phyloP scores from a whole-genome alignment of 257 asterid species.

The Rhazya stricta region DNA sequence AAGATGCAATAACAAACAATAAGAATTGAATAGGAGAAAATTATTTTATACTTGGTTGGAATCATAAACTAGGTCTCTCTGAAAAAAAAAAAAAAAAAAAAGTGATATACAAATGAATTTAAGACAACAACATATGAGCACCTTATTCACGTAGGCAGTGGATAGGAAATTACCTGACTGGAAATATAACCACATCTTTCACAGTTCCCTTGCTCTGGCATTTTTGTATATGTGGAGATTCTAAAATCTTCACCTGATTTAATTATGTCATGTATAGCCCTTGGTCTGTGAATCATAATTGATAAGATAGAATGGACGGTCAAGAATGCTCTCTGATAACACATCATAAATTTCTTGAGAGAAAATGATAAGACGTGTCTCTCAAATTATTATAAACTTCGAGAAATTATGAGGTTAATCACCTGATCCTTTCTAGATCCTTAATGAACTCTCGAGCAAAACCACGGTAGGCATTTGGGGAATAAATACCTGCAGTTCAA shows the following conservation, averaged over 20 bases:
- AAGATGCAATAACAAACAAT: neutral
- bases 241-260: conserved; percentile 94
- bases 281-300: conserved; percentile 47
- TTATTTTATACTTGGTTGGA: neutral
- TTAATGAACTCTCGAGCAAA: conserved; percentile 97
- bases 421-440: conserved; percentile 96
- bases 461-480: conserved; percentile 98
- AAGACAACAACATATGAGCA: neutral
- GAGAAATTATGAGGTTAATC: neutral
- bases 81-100: too few species aligned
- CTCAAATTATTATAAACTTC: neutral
- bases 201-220: conserved; percentile 97
- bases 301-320: neutral
- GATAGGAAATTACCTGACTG: conserved; percentile 62
- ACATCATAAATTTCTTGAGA: neutral
- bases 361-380: neutral
- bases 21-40: neutral
- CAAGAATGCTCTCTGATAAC: neutral
- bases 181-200: conserved; percentile 96
- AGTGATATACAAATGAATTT: neutral
- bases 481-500: conserved; percentile 66
- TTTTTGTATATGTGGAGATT: conserved; percentile 80
- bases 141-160: neutral
- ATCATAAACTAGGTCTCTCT: neutral
- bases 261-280: conserved; percentile 88